Conservation (phyloP, 805 yeast genomes). For the Kluyveromyces starmeri region DNA sequence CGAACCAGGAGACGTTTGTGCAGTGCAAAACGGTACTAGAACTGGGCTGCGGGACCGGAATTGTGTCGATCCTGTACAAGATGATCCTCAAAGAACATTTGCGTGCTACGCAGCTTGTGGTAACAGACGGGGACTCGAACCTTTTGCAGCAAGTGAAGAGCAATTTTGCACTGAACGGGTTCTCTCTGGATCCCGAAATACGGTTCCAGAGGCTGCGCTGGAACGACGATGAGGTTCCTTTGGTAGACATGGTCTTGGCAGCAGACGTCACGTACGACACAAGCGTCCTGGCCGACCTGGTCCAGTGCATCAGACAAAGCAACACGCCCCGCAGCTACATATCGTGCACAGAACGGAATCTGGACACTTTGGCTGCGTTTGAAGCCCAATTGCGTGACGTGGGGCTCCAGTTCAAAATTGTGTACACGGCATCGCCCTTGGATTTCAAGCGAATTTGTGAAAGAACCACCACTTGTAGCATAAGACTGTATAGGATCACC, state of each 20-base stretch:
- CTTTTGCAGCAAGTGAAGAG: constrained; percentile 19
- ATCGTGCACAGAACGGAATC: constrained; percentile 72
- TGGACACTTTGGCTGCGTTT: constrained; percentile 39
- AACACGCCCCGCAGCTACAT: constrained; percentile 33
- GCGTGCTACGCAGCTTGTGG: constrained; percentile 8
- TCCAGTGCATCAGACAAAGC: constrained; percentile 13
- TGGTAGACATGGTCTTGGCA: constrained; percentile 49
- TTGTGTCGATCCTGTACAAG: constrained; percentile 43
- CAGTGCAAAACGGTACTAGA: constrained; percentile 40
- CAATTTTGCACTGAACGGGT: constrained; percentile 40
- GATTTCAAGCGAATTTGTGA: constrained; percentile 2
- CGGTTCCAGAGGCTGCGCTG: constrained; percentile 49
- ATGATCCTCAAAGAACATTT: constrained; percentile 11
- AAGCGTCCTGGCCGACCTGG: constrained; percentile 43
- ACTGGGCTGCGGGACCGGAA: constrained; percentile 86
- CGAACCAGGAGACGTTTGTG: constrained; percentile 4
- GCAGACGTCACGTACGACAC: constrained; percentile 88
- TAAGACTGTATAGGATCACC: constrained; percentile 3
- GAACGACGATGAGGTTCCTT: constrained; percentile 39
- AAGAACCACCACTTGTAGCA: constrained; percentile 2
- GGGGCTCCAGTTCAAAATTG: constrained; percentile 15
- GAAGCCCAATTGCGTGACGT: constrained; percentile 26
- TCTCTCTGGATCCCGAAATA: constrained; percentile 11
- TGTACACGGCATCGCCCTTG: constrained; percentile 14
- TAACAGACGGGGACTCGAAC: constrained; percentile 28